Evolutionary conservation across 208 protist genomes (phyloP).

Genomic region (Trypanosomatidae sp.): DNA sequence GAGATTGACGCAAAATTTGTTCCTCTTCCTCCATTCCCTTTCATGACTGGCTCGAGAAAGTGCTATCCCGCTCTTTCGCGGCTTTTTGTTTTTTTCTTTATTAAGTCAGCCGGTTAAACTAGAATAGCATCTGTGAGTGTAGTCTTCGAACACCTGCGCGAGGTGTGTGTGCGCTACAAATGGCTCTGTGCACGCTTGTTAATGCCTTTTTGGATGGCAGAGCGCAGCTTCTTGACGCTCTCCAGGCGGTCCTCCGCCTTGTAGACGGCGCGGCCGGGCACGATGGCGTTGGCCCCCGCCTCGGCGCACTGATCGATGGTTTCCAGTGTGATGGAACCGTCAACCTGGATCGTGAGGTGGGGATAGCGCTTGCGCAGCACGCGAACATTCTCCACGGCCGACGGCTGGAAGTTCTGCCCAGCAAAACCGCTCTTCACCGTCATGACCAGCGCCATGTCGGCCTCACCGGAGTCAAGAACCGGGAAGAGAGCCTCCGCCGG

Average conservation of each 20-base stretch:
- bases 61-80: too few species aligned
- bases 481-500: slow-evolving; percentile 36
- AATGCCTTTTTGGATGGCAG: slow-evolving; percentile 31
- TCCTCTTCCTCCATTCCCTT: too few species aligned
- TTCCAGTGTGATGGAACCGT: slow-evolving; percentile 94
- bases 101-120: too few species aligned
- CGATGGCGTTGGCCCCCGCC: slow-evolving; percentile 98
- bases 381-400: slow-evolving; percentile 96
- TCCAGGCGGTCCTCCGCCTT: slow-evolving; percentile 47
- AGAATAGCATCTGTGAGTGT: too few species aligned
- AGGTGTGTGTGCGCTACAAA: too few species aligned
- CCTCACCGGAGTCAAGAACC: slow-evolving; percentile 73
- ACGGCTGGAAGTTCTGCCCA: slow-evolving; percentile 97
- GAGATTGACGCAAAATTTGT: too few species aligned
- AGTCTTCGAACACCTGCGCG: too few species aligned
- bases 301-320: slow-evolving; percentile 92
- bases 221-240: slow-evolving; percentile 41
- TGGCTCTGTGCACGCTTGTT: slow-evolving; percentile 8
- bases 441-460: slow-evolving; percentile 98
- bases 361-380: slow-evolving; percentile 81
- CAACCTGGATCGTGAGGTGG: slow-evolving; percentile 97
- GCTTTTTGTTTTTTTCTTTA: too few species aligned
- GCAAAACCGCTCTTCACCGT: slow-evolving; percentile 99
- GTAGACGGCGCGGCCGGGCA: slow-evolving; percentile 97
- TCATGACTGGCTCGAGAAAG: too few species aligned